Conservation (phyloP, 768 basidiomycete genomes). For the Rhodosporidiobolus odoratus region DNA sequence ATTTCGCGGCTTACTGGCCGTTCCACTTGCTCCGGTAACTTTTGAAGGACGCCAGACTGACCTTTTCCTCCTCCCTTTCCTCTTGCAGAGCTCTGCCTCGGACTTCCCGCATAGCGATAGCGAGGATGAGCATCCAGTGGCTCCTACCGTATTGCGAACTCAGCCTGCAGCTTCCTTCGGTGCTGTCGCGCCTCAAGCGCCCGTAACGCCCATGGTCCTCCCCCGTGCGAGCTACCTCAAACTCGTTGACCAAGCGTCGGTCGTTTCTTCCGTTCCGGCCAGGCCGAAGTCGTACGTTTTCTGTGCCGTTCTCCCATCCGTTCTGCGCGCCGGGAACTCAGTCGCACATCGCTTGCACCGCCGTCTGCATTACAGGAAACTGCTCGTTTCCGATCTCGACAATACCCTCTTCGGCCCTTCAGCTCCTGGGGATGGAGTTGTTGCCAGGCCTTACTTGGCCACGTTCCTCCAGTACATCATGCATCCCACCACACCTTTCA, state of each 20-base stretch:
- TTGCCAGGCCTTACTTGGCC: slow-evolving; percentile 28
- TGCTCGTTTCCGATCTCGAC: slow-evolving; percentile 30
- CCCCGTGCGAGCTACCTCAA: not conserved
- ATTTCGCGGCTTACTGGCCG: no score
- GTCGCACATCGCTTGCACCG: not conserved
- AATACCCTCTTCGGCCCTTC: slow-evolving; percentile 31
- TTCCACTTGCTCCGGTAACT: no score
- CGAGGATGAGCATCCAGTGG: no score
- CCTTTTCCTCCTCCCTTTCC: no score
- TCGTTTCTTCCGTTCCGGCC: not conserved
- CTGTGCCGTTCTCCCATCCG: not conserved
- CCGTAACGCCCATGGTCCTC: not conserved
- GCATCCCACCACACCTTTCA: slow-evolving; percentile 15
- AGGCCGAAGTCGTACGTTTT: slow-evolving; percentile 11
- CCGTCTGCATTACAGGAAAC: not conserved
- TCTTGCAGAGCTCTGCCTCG: no score
- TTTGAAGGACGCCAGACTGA: no score
- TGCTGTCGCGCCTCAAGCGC: no score
- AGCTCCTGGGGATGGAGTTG: slow-evolving; percentile 2
- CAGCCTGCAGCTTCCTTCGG: no score
- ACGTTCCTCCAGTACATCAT: slow-evolving; percentile 31
- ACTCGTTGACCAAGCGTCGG: not conserved
- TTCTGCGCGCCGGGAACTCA: no score
- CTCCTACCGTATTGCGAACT: no score
- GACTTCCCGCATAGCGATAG: no score